Evolutionary conservation across 176 grass and related monocot genomes (phyloP).

Genomic region (Rhynchospora tenuis): DNA sequence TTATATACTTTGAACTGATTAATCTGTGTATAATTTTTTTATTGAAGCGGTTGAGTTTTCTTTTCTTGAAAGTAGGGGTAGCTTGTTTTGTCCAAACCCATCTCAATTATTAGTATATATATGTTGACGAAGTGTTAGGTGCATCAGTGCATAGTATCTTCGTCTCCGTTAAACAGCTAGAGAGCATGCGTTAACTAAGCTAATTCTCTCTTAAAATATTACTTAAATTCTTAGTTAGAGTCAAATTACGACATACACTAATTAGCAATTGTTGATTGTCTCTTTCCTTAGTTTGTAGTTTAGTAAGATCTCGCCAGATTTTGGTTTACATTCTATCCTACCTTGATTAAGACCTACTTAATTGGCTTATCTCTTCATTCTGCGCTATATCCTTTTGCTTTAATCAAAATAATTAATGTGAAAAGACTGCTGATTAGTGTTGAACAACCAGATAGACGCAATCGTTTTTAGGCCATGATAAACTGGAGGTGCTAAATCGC

Average conservation of each 20-base stretch:
- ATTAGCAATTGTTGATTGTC: slow-evolving; percentile 17
- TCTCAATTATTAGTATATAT: slow-evolving; percentile 8
- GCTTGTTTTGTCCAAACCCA: slow-evolving; percentile 4
- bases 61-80: slow-evolving; percentile 29
- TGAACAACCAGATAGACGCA: neutral
- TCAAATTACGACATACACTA: slow-evolving; percentile 20
- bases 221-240: slow-evolving; percentile 8
- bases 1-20: too few species aligned
- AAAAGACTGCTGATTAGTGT: neutral
- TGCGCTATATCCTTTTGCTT: neutral
- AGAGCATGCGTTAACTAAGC: neutral
- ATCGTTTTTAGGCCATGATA: neutral
- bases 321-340: slow-evolving; percentile 19
- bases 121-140: slow-evolving; percentile 11
- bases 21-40: neutral
- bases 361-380: neutral
- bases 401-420: neutral
- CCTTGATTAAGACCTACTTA: slow-evolving; percentile 19
- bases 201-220: neutral
- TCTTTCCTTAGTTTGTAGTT: slow-evolving; percentile 8
- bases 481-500: neutral
- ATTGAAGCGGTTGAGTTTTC: slow-evolving; percentile 12
- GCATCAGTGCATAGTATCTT: slow-evolving; percentile 3
- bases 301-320: slow-evolving; percentile 25
- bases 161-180: neutral